Conservation (phyloP, 257 asterid genomes). For the Verbascum thapsus region DNA sequence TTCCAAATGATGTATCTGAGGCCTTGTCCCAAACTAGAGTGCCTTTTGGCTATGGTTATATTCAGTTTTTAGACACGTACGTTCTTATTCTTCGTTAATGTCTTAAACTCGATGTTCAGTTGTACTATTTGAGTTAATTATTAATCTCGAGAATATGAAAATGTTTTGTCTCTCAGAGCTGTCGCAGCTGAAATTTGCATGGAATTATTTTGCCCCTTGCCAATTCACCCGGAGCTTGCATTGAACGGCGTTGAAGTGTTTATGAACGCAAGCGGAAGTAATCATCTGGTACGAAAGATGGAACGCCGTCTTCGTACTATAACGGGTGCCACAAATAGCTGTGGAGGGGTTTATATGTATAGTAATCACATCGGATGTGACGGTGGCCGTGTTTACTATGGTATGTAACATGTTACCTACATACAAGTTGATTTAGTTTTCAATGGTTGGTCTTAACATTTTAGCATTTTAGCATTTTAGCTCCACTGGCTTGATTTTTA, state of each 20-base stretch:
- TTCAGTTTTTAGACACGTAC: constrained; percentile 78
- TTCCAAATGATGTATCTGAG: constrained; percentile 58
- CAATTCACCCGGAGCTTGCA: constrained; percentile 77
- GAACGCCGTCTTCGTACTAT: constrained; percentile 63
- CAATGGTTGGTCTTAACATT: no score
- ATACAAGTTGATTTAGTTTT: background rate
- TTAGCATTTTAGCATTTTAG: no score
- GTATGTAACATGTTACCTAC: constrained; percentile 32
- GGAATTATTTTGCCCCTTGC: constrained; percentile 64
- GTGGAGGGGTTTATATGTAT: constrained; percentile 87
- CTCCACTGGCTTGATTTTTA: no score
- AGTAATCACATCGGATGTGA: constrained; percentile 86
- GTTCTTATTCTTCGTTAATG: constrained; percentile 28
- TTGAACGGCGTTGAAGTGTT: constrained; percentile 85
- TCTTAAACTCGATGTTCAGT: background rate
- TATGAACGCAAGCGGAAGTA: constrained; percentile 88
- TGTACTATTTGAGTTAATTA: background rate
- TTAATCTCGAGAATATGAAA: background rate
- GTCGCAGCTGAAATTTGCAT: constrained; percentile 84
- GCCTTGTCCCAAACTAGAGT: constrained; percentile 56
- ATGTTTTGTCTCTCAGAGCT: constrained; percentile 50
- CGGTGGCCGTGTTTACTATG: constrained; percentile 75
- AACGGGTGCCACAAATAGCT: constrained; percentile 65
- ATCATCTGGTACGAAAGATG: constrained; percentile 61
- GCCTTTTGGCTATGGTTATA: constrained; percentile 83